phyloP scores from a whole-genome alignment of 129 eudicot genomes.

The Lactuca saligna region DNA sequence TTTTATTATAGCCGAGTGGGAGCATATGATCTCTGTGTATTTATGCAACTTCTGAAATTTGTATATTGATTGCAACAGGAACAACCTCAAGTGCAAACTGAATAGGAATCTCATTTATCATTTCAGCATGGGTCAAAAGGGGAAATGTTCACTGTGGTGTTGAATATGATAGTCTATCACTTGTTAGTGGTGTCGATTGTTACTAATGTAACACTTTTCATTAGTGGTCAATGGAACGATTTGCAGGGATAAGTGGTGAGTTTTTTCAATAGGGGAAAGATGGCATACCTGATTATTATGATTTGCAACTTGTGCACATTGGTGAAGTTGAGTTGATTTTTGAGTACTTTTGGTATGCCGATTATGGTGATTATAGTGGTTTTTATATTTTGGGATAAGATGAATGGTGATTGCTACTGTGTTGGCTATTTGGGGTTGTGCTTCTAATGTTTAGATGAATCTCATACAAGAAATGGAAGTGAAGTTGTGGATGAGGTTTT shows the following conservation, averaged over 20 bases:
- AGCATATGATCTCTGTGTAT: no score
- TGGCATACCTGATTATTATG: slow-evolving; percentile 12
- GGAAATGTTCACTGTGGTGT: slow-evolving; percentile 22
- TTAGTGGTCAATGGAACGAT: slow-evolving; percentile 37
- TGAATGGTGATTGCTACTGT: slow-evolving; percentile 33
- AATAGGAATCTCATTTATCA: slow-evolving; percentile 6
- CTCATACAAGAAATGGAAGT: background rate
- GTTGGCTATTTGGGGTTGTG: slow-evolving; percentile 44
- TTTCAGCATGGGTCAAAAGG: slow-evolving; percentile 31
- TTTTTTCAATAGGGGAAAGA: slow-evolving; percentile 21
- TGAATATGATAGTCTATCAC: slow-evolving; percentile 34
- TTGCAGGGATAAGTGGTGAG: slow-evolving; percentile 13
- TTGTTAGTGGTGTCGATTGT: slow-evolving; percentile 29
- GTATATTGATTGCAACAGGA: no score
- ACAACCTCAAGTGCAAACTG: no score
- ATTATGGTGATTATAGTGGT: slow-evolving; percentile 33
- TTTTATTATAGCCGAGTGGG: no score
- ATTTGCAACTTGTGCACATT: slow-evolving; percentile 20
- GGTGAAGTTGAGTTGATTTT: slow-evolving; percentile 35
- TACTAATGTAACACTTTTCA: slow-evolving; percentile 23
- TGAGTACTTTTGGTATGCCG: slow-evolving; percentile 31
- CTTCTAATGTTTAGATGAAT: slow-evolving; percentile 37
- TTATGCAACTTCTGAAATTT: no score
- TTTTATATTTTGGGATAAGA: slow-evolving; percentile 32
- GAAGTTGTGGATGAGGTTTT: slow-evolving; percentile 23